Evolutionary conservation across 352 stramenopile genomes (phyloP).

Genomic region (Globisporangium barbulae): DNA sequence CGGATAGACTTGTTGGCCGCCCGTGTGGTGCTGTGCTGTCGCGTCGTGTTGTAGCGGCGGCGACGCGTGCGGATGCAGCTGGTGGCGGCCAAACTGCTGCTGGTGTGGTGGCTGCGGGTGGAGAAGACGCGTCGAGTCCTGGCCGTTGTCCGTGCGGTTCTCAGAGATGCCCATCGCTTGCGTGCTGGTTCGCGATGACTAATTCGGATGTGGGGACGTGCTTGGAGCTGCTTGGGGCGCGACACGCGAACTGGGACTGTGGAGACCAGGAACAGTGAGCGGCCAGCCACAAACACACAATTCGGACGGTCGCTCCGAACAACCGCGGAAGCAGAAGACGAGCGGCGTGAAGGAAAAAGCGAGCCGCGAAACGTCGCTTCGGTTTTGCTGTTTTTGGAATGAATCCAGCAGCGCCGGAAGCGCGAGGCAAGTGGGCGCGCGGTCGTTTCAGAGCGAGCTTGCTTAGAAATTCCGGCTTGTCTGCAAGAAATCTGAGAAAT

Average conservation of each 20-base stretch:
- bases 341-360: not conserved
- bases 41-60: not conserved
- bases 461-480: no score
- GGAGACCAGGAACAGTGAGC: not conserved
- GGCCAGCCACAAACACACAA: not conserved
- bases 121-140: not conserved
- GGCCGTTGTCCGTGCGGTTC: slow-evolving; percentile 11
- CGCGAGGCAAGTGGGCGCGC: no score
- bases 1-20: slow-evolving; percentile 3
- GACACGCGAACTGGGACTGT: slow-evolving; percentile 6
- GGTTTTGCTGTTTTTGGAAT: slow-evolving; percentile 5
- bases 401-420: not conserved
- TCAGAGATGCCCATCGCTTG: slow-evolving; percentile 17
- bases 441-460: no score
- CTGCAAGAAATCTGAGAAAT: no score
- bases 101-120: not conserved
- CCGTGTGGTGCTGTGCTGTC: not conserved
- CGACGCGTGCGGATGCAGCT: not conserved
- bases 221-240: not conserved
- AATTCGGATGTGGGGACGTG: not conserved
- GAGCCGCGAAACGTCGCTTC: slow-evolving; percentile 2
- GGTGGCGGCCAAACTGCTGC: not conserved
- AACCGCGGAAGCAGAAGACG: not conserved
- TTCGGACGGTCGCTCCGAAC: not conserved
- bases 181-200: not conserved